Evolutionary conservation across 2,329 filamentous ascomycete genomes (phyloP), one percentile per base, ranked within the genome.

Genomic region (Penicillium digitatum): DNA sequence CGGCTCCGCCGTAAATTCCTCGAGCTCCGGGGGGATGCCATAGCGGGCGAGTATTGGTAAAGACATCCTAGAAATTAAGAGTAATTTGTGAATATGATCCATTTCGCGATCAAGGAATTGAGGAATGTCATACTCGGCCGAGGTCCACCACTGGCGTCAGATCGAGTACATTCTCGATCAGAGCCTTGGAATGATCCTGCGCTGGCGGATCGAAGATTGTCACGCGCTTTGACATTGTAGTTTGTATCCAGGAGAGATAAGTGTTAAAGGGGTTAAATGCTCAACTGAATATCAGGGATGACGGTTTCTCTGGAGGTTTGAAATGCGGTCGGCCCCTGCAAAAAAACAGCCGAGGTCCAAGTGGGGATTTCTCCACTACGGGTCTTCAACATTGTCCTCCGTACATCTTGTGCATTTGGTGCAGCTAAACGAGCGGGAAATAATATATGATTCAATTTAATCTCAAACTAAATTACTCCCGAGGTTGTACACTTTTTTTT

Each of bases 1-100:
- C 91, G 54, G 89, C 86, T 62, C 92, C 92, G 70, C 94, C 94
- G 69, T 90, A 99, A 74, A 99, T 91, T 57, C 94, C 94, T 51
- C 94, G 86, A 3, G 94, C 94, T 20, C 90, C 91, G 0, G 89
- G 87, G 0, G 94, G 94, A 65, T 95, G 92, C 92, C 92, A 97
- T 58, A 94, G 82, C 22, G 88, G 88, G 35, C 91, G 88, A 2
- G 91, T 89, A 73, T 99, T 99, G 52, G 94, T 97, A 79, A 94
- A 99, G 64, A 97, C 87, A 71, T 96, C 88, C 87, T 90, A 58
- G 46, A 39, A 7, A 12, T 3, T 1, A 11, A 37, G 16, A 45
- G 12, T 11, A 4, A 18, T 32, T 9, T 7, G 46, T 58, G 18
- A 22, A 40, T 27, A 20, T 34, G 52, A 27, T 20, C 4, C 7